phyloP scores from a whole-genome alignment of 495 filamentous ascomycete genomes.

The Emericellopsis terricola region DNA sequence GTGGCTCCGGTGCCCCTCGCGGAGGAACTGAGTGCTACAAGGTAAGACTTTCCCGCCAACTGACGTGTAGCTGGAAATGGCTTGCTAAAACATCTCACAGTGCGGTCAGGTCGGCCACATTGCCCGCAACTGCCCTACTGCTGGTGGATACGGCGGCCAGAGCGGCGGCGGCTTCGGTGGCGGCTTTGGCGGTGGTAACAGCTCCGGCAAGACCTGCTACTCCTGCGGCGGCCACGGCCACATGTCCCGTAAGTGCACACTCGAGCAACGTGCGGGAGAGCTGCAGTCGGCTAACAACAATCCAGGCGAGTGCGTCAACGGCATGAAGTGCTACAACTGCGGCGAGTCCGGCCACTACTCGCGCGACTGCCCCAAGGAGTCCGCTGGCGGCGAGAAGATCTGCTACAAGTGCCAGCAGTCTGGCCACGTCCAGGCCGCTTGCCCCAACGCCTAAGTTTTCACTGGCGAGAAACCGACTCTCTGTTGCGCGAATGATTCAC shows the following conservation, averaged over 20 bases:
- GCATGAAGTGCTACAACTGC: conserved; percentile 99
- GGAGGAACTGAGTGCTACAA: conserved; percentile 85
- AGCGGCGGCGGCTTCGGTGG: conserved; percentile 20
- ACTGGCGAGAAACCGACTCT: no score
- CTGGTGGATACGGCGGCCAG: conserved; percentile 24
- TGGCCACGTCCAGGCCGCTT: conserved; percentile 86
- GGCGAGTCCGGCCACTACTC: conserved; percentile 88
- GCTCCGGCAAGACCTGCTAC: conserved; percentile 70
- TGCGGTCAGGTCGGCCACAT: conserved; percentile 96
- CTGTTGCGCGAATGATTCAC: no score
- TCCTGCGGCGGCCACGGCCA: conserved; percentile 93
- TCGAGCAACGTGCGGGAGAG: background rate
- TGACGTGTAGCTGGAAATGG: background rate
- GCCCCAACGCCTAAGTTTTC: conserved; percentile 50
- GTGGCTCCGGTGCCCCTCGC: conserved; percentile 17
- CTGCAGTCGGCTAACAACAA: conserved; percentile 4
- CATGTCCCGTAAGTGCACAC: conserved; percentile 51
- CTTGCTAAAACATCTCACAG: no score
- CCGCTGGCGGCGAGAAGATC: conserved; percentile 64
- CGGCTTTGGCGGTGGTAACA: conserved; percentile 28
- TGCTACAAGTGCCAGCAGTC: conserved; percentile 99
- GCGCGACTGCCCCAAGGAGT: conserved; percentile 86
- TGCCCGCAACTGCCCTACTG: conserved; percentile 81
- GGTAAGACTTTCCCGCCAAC: no score
- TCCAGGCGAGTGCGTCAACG: conserved; percentile 78